Conservation (phyloP, 352 stramenopile genomes). For the Aphanomyces euteiches region DNA sequence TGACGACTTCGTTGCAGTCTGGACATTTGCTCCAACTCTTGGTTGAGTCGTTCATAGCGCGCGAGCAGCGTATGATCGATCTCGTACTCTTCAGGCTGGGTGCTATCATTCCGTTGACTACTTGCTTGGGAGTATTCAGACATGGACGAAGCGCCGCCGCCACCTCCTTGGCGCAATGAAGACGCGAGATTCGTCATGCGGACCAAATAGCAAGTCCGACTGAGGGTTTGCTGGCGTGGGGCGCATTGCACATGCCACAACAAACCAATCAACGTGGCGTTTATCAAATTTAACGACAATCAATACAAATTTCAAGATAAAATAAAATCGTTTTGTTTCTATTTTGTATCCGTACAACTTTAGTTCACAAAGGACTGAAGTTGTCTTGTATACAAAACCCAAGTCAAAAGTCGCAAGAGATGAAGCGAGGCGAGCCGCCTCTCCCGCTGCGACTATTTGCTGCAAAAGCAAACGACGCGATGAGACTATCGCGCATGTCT, state of each 20-base stretch:
- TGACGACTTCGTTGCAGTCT: slow-evolving; percentile 24
- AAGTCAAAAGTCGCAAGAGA: no score
- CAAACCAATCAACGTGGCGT: background rate
- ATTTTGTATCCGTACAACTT: no score
- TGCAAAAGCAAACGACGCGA: no score
- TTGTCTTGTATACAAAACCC: no score
- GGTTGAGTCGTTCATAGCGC: slow-evolving; percentile 29
- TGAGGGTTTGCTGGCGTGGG: background rate
- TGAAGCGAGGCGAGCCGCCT: no score
- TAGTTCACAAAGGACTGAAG: no score
- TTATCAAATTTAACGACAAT: slow-evolving; percentile 2
- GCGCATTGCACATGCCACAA: slow-evolving; percentile 1
- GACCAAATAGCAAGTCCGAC: background rate
- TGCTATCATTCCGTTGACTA: background rate
- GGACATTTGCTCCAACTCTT: slow-evolving; percentile 29
- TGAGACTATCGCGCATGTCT: no score
- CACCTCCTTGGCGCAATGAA: background rate
- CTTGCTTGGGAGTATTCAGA: background rate
- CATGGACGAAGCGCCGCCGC: background rate
- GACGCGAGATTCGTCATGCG: slow-evolving; percentile 2
- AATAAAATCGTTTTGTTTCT: no score
- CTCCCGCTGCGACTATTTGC: no score
- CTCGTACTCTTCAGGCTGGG: slow-evolving; percentile 28
- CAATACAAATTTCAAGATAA: slow-evolving; percentile 17
- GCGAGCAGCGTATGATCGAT: slow-evolving; percentile 29